phyloP scores from a whole-genome alignment of 768 basidiomycete species.

The Leccinum aurantiacum region DNA sequence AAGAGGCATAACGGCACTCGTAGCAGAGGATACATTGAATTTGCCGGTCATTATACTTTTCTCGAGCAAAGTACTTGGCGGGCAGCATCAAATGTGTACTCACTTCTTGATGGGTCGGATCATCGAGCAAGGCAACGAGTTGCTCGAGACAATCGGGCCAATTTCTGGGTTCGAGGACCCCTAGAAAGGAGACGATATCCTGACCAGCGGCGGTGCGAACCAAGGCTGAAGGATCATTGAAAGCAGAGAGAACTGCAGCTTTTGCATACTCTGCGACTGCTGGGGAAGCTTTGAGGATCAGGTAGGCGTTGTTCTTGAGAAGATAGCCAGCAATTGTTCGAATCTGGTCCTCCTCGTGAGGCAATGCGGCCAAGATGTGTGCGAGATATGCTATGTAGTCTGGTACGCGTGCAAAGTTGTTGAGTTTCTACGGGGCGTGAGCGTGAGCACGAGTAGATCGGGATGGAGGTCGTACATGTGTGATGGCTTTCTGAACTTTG shows the following conservation, averaged over 20 bases:
- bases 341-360: conserved; percentile 87
- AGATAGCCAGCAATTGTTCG: conserved; percentile 95
- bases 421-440: conserved; percentile 65
- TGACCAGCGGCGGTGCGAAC: conserved; percentile 93
- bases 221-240: conserved; percentile 78
- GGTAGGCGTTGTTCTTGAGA: conserved; percentile 91
- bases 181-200: conserved; percentile 87
- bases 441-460: conserved; percentile 23
- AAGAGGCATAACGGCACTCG: conserved; percentile 9
- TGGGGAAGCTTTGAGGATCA: conserved; percentile 65
- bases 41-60: conserved; percentile 1
- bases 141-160: conserved; percentile 95
- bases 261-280: conserved; percentile 76
- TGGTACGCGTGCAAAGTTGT: conserved; percentile 80
- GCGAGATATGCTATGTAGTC: conserved; percentile 97
- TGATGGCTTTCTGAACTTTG: conserved; percentile 74
- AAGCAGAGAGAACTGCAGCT: conserved; percentile 73
- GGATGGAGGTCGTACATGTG: conserved; percentile 56
- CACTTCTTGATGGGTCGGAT: conserved; percentile 85
- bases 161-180: conserved; percentile 82
- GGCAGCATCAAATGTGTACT: conserved; percentile 25
- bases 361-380: conserved; percentile 81
- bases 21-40: not conserved
- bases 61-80: conserved; percentile 4
- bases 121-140: conserved; percentile 79